phyloP scores from a whole-genome alignment of 176 grass and related monocot species.

The Oryza longistaminata region DNA sequence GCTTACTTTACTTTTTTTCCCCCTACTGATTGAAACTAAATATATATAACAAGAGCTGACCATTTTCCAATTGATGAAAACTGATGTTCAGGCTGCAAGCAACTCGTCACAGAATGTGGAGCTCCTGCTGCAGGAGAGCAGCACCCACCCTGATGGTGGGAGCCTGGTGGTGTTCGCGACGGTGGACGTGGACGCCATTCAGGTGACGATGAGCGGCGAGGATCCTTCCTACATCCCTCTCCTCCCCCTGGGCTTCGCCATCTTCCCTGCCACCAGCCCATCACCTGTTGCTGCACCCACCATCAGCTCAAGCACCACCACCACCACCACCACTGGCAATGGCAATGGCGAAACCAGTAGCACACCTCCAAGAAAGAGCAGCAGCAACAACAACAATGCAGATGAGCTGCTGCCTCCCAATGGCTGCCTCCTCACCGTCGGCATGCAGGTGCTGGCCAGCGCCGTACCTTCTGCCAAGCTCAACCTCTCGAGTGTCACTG shows the following conservation, averaged over 20 bases:
- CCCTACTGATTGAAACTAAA: background rate
- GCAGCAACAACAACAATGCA: background rate
- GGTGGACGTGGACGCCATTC: constrained; percentile 83
- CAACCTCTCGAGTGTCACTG: constrained; percentile 80
- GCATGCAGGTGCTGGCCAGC: constrained; percentile 87
- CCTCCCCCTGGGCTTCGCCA: constrained; percentile 82
- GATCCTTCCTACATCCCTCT: constrained; percentile 91
- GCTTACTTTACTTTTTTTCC: background rate
- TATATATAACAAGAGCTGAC: background rate
- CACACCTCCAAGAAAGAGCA: background rate
- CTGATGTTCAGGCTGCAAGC: constrained; percentile 63
- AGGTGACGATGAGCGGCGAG: constrained; percentile 90
- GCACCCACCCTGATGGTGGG: constrained; percentile 73
- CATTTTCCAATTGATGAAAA: constrained; percentile 6
- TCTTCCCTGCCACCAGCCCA: constrained; percentile 63
- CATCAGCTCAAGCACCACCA: background rate
- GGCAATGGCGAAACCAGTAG: background rate
- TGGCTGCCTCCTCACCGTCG: constrained; percentile 80
- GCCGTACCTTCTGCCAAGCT: constrained; percentile 87
- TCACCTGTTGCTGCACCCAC: constrained; percentile 11
- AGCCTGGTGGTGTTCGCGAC: constrained; percentile 81
- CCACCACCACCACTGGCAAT: background rate
- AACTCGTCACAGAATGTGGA: constrained; percentile 97
- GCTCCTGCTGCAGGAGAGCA: constrained; percentile 98
- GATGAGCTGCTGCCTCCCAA: constrained; percentile 18